These are phyloP conservation scores for Lachancea cidri DNA, from an alignment of 805 yeast species.

Conservation along the genomic window DNA sequence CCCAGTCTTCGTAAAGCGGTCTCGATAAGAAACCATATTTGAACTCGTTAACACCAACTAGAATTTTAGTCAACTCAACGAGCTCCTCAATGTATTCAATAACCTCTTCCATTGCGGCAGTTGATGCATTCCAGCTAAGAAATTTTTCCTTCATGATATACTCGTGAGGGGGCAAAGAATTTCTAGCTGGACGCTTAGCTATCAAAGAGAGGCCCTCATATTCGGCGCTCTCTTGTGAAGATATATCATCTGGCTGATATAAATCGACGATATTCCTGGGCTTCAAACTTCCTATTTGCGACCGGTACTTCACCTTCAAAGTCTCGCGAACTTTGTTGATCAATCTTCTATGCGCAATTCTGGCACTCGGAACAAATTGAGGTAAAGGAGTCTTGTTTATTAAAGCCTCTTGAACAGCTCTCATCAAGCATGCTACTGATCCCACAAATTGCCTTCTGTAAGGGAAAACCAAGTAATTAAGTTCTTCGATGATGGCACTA, in stretches of 20 bases:
- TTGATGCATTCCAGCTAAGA: constrained; percentile 48
- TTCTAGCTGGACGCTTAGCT: constrained; percentile 6
- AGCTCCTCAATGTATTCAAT: constrained; percentile 47
- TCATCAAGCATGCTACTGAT: constrained; percentile 35
- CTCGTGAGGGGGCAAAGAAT: constrained; percentile 22
- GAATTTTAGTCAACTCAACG: constrained; percentile 35
- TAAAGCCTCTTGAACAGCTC: constrained; percentile 42
- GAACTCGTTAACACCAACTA: constrained; percentile 46
- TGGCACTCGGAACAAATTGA: constrained; percentile 45
- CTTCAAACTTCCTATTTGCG: constrained; percentile 9
- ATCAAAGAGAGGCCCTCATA: constrained; percentile 15
- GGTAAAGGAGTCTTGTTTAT: constrained; percentile 44
- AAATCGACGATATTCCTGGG: constrained; percentile 10
- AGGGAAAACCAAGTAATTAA: constrained; percentile 36
- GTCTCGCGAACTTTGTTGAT: constrained; percentile 40
- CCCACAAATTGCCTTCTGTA: constrained; percentile 44
- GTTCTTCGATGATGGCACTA: constrained; percentile 42
- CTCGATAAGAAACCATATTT: constrained; percentile 48
- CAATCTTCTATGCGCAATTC: constrained; percentile 43
- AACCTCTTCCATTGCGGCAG: constrained; percentile 45
- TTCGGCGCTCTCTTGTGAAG: constrained; percentile 15
- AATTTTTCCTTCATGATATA: constrained; percentile 35
- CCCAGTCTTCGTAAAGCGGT: constrained; percentile 40
- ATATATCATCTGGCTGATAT: constrained; percentile 7
- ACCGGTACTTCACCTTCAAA: constrained; percentile 26